Evolutionary conservation across 2,329 filamentous ascomycete species (phyloP), one percentile per base, ranked within the genome.

Genomic region (Rhynchosporium agropyri): DNA sequence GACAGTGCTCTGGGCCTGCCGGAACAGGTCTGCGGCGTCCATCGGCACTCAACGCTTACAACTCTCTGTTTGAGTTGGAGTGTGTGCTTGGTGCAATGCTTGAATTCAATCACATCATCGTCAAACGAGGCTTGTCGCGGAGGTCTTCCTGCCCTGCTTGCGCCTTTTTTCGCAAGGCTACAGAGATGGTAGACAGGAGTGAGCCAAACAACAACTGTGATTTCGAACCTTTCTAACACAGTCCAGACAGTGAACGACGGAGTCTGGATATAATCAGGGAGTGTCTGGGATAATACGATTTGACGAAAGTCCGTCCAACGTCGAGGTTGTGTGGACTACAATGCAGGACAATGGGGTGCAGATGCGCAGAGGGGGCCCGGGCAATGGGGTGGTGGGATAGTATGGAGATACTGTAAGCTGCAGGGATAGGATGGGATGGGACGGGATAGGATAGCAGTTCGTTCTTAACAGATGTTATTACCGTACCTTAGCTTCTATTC

Each of bases 1-100:
- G 64, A 77, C 66, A 74, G 77, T 74, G 70, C 70, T 70, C 54
- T 85, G 78, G 72, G 83, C 84, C 74, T 84, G 84, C 68, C 83
- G 83, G 71, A 87, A 86, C 71, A 87, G 79, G 72, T 82, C 80
- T 66, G 81, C 79, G 67, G 83, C 79, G 74, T 88, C 83, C 85
- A 89, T 89, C 65, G 72, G 65, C 61, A 51, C 38, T 9, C 20
- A 20, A 10, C 9, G 9, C 40, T 51, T 65, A 64, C 58, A 58
- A 15, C 31, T 62, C 53, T 63, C 58, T 62, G 29, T 42, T 43
- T 9, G 60, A 55, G 43, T 4, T 20, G 20, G 55, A 55, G 62
- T 49, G 42, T 53, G 40, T 42, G 15, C 20, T 53, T 54, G 62
- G 55, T 67, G 48, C 64, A 50, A 63, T 59, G 51, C 60, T 66